Conservation (phyloP, 768 basidiomycete species). For the Cystobasidium tubakii region DNA sequence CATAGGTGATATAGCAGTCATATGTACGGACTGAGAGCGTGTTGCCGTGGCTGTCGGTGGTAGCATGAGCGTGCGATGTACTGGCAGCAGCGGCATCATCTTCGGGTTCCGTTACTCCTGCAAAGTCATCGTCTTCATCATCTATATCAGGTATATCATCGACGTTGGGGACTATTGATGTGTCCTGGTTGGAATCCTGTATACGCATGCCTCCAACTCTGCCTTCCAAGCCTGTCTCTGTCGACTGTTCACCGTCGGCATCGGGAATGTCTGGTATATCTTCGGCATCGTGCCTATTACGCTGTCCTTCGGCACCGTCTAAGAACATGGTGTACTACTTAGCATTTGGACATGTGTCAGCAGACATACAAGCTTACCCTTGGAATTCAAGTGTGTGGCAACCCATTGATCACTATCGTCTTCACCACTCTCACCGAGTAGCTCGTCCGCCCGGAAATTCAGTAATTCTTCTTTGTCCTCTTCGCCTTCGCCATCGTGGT, state of each 20-base stretch:
- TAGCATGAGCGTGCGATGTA: not conserved
- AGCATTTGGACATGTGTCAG: not conserved
- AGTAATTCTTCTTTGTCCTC: conserved; percentile 85
- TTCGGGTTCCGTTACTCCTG: conserved; percentile 67
- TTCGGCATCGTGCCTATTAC: conserved; percentile 32
- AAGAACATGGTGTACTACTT: not conserved
- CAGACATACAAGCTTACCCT: not conserved
- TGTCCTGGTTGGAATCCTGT: not conserved
- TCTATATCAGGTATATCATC: conserved; percentile 99
- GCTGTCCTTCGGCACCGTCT: conserved; percentile 10
- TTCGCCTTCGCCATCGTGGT: conserved; percentile 68
- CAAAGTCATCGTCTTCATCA: conserved; percentile 57
- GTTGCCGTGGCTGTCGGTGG: conserved; percentile 43
- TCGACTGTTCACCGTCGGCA: not conserved
- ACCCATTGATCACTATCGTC: conserved; percentile 87
- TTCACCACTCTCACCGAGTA: conserved; percentile 56
- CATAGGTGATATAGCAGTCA: conserved; percentile 99
- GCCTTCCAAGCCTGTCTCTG: conserved; percentile 17
- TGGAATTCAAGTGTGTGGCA: conserved; percentile 79
- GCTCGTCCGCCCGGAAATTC: conserved; percentile 61
- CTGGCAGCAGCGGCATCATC: conserved; percentile 55
- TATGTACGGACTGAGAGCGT: conserved; percentile 93
- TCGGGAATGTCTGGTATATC: conserved; percentile 54
- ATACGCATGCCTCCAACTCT: not conserved
- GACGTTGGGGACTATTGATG: conserved; percentile 59